These are phyloP conservation scores for Zalaria sp. DNA, from an alignment of 2,329 filamentous ascomycete genomes.

Conservation along the genomic window DNA sequence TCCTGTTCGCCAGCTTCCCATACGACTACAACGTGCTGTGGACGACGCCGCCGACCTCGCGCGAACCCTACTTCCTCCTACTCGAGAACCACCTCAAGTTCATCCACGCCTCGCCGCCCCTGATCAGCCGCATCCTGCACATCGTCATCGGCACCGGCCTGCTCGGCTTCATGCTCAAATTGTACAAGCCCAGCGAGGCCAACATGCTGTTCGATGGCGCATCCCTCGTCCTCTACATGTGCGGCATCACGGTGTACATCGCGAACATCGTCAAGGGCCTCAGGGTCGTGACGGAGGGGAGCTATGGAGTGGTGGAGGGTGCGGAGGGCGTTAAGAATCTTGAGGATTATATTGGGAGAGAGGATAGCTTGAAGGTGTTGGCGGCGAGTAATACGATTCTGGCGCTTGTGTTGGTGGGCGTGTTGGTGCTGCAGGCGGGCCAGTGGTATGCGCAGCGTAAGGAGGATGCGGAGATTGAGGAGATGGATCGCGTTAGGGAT, in stretches of 20 bases:
- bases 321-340: slow-evolving; percentile 22
- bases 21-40: slow-evolving; percentile 90
- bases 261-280: slow-evolving; percentile 95
- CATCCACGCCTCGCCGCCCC: slow-evolving; percentile 77
- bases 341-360: slow-evolving; percentile 56
- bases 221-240: slow-evolving; percentile 59
- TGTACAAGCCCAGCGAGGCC: slow-evolving; percentile 83
- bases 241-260: slow-evolving; percentile 83
- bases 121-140: slow-evolving; percentile 87
- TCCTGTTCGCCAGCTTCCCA: slow-evolving; percentile 90
- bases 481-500: slow-evolving; percentile 41
- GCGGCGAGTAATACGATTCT: slow-evolving; percentile 93
- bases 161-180: slow-evolving; percentile 79
- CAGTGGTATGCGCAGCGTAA: slow-evolving; percentile 98
- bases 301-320: slow-evolving; percentile 39
- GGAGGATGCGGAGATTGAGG: slow-evolving; percentile 65
- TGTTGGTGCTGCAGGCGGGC: slow-evolving; percentile 84
- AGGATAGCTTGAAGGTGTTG: slow-evolving; percentile 83
- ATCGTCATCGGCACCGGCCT: slow-evolving; percentile 83
- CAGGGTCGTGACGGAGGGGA: slow-evolving; percentile 61
- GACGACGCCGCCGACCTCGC: slow-evolving; percentile 40
- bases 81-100: slow-evolving; percentile 84
- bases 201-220: slow-evolving; percentile 90
- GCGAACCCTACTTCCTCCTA: slow-evolving; percentile 60
- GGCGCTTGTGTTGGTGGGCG: slow-evolving; percentile 79